Evolutionary conservation across 305 asterid species (phyloP), one percentile per base, ranked within the genome.

Genomic region (Striga hermonthica): DNA sequence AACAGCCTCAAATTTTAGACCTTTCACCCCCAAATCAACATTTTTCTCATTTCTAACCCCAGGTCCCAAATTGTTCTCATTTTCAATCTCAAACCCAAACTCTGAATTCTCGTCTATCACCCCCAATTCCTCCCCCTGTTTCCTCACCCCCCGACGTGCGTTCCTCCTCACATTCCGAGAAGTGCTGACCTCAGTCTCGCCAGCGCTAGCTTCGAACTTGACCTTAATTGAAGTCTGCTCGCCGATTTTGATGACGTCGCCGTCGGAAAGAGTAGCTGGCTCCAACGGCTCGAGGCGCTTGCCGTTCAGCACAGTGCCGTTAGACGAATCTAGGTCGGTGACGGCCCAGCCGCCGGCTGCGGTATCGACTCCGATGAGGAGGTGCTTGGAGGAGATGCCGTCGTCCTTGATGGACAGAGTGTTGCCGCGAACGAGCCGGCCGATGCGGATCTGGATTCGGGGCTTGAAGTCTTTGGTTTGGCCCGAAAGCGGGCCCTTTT

Each of bases 311-410:
- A 78, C 0, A 55, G 96, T 89, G 58, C 96, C 96, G 69, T 89
- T 92, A 0, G 95, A 87, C 1, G 95, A 87, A 4, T 65, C 87
- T 13, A 89, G 75, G 73, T 89, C 96, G 39, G 85, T 53, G 66
- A 87, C 4, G 55, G 77, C 45, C 96, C 98, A 91, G 15, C 56
- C 72, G 14, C 50, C 70, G 37, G 72, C 16, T 40, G 45, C 64
- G 39, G 76, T 14, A 12, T 71, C 74, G 40, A 71, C 76, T 9
- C 80, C 62, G 54, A 91, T 77, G 1, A 66, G 9, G 39, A 84
- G 69, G 77, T 91, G 98, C 67, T 86, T 87, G 35, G 98, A 73
- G 61, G 98, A 91, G 69, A 91, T 60, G 8, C 98, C 96, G 13
- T 70, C 62, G 68, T 89, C 95, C 75, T 82, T 91, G 79, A 91